A percentile compares a stretch with the other conserved stretches of the same genome.
These are phyloP conservation scores for Brassica hybrid DNA, from an alignment of 441 rosid species.

Conservation along the genomic window DNA sequence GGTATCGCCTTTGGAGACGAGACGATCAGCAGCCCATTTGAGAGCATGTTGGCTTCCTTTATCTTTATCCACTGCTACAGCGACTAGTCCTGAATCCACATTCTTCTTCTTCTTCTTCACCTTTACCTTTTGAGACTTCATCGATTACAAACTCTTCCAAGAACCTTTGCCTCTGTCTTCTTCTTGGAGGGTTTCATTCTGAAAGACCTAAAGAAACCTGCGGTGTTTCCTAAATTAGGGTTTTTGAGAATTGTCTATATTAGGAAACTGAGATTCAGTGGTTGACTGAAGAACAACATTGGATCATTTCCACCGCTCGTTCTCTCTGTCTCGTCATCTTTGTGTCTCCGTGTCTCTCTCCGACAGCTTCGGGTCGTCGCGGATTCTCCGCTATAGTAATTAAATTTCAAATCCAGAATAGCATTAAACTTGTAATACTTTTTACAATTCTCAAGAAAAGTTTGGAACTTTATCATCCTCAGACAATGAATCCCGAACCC, in stretches of 20 bases:
- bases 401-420: conserved; percentile 3
- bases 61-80: conserved; percentile 87
- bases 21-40: conserved; percentile 85
- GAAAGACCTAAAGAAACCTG: conserved; percentile 8
- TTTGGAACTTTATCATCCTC: neutral
- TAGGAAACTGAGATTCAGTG: conserved; percentile 23
- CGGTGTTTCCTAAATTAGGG: conserved; percentile 21
- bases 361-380: conserved; percentile 20
- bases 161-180: conserved; percentile 22
- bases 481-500: neutral
- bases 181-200: conserved; percentile 28
- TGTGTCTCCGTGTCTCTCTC: conserved; percentile 26
- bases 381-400: neutral
- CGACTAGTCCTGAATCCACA: conserved; percentile 57
- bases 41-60: conserved; percentile 85
- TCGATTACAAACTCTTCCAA: conserved; percentile 34
- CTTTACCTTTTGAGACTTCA: conserved; percentile 55
- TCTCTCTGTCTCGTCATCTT: conserved; percentile 16
- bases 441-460: conserved; percentile 1
- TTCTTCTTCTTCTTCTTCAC: conserved; percentile 46
- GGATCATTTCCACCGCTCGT: neutral
- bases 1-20: conserved; percentile 66
- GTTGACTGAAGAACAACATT: conserved; percentile 27
- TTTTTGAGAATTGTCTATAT: neutral
- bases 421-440: neutral